Base-by-base conservation (phyloP, 108 stramenopile genomes). In the Cyclostephanos tholiformis region DNA sequence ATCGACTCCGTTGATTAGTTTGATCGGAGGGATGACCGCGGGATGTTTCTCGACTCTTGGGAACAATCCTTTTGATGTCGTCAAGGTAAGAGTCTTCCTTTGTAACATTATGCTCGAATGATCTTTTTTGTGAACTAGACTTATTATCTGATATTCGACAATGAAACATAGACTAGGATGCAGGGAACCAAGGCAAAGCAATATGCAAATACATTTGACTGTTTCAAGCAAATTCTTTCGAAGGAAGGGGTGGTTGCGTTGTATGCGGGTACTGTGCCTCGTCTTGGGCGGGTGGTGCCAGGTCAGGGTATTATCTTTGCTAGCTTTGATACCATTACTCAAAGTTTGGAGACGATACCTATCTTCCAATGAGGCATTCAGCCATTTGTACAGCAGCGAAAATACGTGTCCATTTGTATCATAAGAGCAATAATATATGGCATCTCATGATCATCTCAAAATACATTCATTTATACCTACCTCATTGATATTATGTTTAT, bases 241-340 rank as follows among this genome's bases (percentile, higher is more conserved):
- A 82, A 89, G 4, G 99, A 99, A 80, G 99, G 99, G 27, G 22
- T 91, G 10, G 76, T 72, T 1, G 97, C 95, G 39, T 88, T 98
- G n/a, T 98, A 97, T 85, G 93, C 88, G 32, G 99, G 99, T 9
- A 83, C 96, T 36, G 79, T 97, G n/a, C 96, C 99, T 50, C 84
- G 99, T 26, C 71, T 93, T 11, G 93, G 95, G 4, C 82, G 98
- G 41, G 98, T 98, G 17, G 91, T 98, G 27, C 98, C 98, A 20
- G 98, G 98, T 17, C 98, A 97, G 76, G 98, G 98, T n/a, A 96
- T 98, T 43, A 98, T 98, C 70, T 98, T 98, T 70, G 95, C 97
- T 93, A 92, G 94, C 44, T 97, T 96, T 83, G 97, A 98, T 66
- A 82, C 88, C 8, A 96, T 98, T 78, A 93, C 97, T 67, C 52